These are phyloP conservation scores for Nephelium lappaceum DNA, from an alignment of 345 rosid genomes.

Conservation along the genomic window DNA sequence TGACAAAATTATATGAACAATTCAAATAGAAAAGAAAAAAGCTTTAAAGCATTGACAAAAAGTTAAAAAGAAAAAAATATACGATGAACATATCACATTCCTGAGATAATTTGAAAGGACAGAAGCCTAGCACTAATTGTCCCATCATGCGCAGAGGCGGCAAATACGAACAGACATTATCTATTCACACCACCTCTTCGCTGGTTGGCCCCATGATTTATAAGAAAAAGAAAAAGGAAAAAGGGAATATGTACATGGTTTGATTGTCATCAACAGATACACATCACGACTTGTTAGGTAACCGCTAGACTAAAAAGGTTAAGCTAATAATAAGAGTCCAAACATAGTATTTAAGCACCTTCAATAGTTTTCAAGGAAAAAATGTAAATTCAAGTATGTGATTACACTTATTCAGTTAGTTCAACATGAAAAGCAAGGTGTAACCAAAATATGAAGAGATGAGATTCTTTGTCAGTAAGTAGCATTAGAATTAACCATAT, in stretches of 20 bases:
- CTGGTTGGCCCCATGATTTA: constrained; percentile 12
- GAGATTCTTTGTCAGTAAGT: neutral
- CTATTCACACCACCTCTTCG: constrained; percentile 7
- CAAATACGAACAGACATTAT: neutral
- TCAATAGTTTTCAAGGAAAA: neutral
- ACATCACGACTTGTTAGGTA: neutral
- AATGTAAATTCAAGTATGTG: neutral
- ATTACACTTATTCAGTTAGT: neutral
- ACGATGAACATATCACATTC: neutral
- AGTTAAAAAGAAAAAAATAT: neutral
- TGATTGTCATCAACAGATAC: constrained; percentile 9
- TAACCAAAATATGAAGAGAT: neutral
- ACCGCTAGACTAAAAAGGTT: neutral
- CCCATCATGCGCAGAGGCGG: constrained; percentile 27
- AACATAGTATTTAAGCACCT: neutral
- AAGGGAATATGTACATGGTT: neutral
- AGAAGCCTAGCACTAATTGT: constrained; percentile 16
- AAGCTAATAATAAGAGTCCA: neutral
- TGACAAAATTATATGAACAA: neutral
- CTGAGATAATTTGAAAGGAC: constrained; percentile 15
- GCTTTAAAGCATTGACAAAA: constrained; percentile 17
- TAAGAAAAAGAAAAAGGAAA: neutral
- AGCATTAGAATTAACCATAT: neutral
- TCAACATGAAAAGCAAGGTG: neutral
- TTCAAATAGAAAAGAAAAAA: neutral